A percentile compares a stretch with the other conserved stretches of the same genome.
These are phyloP conservation scores for Letharia columbiana DNA, from an alignment of 495 filamentous ascomycete genomes.

Conservation along the genomic window DNA sequence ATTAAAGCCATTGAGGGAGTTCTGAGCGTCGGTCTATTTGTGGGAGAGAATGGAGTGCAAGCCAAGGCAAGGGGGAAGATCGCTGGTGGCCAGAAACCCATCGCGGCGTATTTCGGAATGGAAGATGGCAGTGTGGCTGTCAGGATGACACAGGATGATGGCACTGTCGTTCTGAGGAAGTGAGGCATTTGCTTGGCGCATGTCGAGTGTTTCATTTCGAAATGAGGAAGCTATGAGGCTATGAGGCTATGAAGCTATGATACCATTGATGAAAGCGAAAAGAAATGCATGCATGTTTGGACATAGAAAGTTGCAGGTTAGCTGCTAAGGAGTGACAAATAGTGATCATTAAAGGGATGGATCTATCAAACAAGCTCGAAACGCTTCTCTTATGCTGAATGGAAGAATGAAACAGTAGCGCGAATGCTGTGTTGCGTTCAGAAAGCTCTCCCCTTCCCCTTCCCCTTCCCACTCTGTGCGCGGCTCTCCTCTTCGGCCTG, in stretches of 20 bases:
- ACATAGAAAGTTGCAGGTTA: neutral
- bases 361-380: neutral
- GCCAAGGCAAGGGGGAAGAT: conserved; percentile 46
- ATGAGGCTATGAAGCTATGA: conserved; percentile 3
- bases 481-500: conserved; percentile 66
- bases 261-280: neutral
- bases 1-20: conserved; percentile 83
- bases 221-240: neutral
- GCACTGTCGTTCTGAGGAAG: conserved; percentile 8
- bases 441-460: conserved; percentile 34
- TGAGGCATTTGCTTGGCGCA: neutral
- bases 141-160: conserved; percentile 32
- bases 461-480: conserved; percentile 39
- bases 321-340: neutral
- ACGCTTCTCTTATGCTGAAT: neutral
- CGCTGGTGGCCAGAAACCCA: conserved; percentile 76
- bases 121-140: conserved; percentile 61
- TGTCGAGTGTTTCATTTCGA: neutral
- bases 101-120: conserved; percentile 93
- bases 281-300: neutral
- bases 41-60: conserved; percentile 63
- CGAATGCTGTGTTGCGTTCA: neutral
- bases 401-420: neutral
- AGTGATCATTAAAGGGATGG: neutral
- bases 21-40: conserved; percentile 86